Conservation (phyloP, 306 rosid species). For the Fragaria nilgerrensis region DNA sequence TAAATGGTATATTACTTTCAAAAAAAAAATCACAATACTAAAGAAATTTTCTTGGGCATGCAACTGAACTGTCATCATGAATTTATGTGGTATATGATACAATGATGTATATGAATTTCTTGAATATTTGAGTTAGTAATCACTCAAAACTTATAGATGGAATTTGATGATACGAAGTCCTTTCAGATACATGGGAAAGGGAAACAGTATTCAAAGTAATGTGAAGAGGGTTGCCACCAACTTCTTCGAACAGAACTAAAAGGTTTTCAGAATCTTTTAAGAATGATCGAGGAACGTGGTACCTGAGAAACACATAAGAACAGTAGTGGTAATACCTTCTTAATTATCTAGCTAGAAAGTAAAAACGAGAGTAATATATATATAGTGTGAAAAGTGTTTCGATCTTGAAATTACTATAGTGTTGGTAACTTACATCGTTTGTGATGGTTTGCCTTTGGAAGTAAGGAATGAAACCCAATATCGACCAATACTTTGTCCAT, state of each 20-base stretch:
- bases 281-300: slow-evolving; percentile 72
- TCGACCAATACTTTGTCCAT: slow-evolving; percentile 73
- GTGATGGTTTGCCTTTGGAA: slow-evolving; percentile 54
- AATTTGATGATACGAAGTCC: background rate
- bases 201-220: slow-evolving; percentile 46
- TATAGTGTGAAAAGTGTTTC: no score
- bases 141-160: background rate
- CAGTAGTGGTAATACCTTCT: background rate
- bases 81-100: no score
- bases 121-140: background rate
- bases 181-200: slow-evolving; percentile 9
- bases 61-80: no score
- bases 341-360: background rate
- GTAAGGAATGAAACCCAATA: slow-evolving; percentile 64
- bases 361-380: no score
- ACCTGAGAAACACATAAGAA: slow-evolving; percentile 27
- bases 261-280: slow-evolving; percentile 42
- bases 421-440: slow-evolving; percentile 41
- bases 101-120: background rate
- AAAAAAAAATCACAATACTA: no score
- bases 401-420: background rate
- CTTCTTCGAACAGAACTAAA: slow-evolving; percentile 61
- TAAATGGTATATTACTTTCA: no score
- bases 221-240: slow-evolving; percentile 64
- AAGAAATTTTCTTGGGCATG: no score